phyloP scores from a whole-genome alignment of 371 early-diverging fungal genomes.

The Mucor plumbeus region DNA sequence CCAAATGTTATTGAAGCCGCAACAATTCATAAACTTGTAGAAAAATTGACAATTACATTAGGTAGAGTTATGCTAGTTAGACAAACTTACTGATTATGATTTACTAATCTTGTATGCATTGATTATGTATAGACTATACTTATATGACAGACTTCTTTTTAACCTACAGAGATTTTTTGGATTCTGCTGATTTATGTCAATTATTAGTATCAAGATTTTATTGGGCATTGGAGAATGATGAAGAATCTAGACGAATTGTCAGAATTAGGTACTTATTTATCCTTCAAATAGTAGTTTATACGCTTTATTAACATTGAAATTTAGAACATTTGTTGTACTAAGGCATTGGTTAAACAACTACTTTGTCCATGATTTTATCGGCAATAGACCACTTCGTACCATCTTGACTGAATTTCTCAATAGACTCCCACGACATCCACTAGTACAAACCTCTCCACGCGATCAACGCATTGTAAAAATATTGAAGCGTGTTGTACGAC shows the following conservation, averaged over 20 bases:
- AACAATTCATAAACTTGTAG: slow-evolving; percentile 65
- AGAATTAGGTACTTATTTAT: slow-evolving; percentile 51
- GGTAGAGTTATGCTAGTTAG: slow-evolving; percentile 25
- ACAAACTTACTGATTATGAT: not conserved
- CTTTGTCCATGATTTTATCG: slow-evolving; percentile 68
- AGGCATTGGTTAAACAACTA: slow-evolving; percentile 75
- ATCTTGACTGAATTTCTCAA: slow-evolving; percentile 54
- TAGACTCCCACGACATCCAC: slow-evolving; percentile 44
- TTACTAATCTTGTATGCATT: not conserved
- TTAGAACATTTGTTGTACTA: slow-evolving; percentile 68
- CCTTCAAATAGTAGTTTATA: not conserved
- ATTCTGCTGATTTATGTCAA: slow-evolving; percentile 60
- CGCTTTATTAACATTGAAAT: not conserved
- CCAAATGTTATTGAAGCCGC: slow-evolving; percentile 65
- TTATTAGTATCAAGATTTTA: slow-evolving; percentile 62
- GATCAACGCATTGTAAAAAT: slow-evolving; percentile 65
- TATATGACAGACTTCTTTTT: slow-evolving; percentile 77
- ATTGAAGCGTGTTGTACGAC: slow-evolving; percentile 55
- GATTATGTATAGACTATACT: slow-evolving; percentile 58
- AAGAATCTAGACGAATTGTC: slow-evolving; percentile 61
- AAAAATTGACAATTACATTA: slow-evolving; percentile 64
- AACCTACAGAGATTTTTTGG: slow-evolving; percentile 71
- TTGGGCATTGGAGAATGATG: slow-evolving; percentile 63
- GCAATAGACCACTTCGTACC: slow-evolving; percentile 47
- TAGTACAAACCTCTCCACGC: slow-evolving; percentile 52